Evolutionary conservation across 306 rosid genomes (phyloP).

Genomic region (Phaseolus lunatus): DNA sequence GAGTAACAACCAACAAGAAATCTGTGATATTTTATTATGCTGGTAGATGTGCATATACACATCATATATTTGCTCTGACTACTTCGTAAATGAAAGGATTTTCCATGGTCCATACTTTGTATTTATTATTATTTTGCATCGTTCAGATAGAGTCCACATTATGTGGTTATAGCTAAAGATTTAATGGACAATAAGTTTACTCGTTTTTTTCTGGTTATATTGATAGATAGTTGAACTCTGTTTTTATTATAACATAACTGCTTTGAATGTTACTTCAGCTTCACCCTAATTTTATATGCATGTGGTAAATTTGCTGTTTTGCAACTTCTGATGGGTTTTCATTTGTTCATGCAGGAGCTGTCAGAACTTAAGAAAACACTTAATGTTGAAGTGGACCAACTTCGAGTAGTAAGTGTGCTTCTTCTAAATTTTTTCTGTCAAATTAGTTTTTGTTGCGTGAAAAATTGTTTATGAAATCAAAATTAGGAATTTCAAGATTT

Average conservation of each 20-base stretch:
- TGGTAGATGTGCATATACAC: not conserved
- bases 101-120: not conserved
- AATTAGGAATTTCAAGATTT: slow-evolving; percentile 91
- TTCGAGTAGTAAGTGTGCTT: slow-evolving; percentile 74
- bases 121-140: not conserved
- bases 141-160: slow-evolving; percentile 6
- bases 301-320: slow-evolving; percentile 29
- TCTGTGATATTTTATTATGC: not conserved
- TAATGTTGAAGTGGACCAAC: slow-evolving; percentile 90
- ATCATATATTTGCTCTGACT: not conserved
- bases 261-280: not conserved
- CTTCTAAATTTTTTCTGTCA: slow-evolving; percentile 29
- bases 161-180: slow-evolving; percentile 9
- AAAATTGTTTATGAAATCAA: slow-evolving; percentile 24
- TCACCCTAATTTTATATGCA: not conserved
- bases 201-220: slow-evolving; percentile 23
- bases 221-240: slow-evolving; percentile 2
- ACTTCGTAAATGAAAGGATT: not conserved
- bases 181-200: not conserved
- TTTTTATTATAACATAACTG: not conserved
- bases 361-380: slow-evolving; percentile 91
- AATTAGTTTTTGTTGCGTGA: not conserved
- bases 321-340: slow-evolving; percentile 33
- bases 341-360: slow-evolving; percentile 72
- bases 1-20: slow-evolving; percentile 7